Evolutionary conservation across 352 stramenopile species (phyloP).

Genomic region (Phytophthora citricola): DNA sequence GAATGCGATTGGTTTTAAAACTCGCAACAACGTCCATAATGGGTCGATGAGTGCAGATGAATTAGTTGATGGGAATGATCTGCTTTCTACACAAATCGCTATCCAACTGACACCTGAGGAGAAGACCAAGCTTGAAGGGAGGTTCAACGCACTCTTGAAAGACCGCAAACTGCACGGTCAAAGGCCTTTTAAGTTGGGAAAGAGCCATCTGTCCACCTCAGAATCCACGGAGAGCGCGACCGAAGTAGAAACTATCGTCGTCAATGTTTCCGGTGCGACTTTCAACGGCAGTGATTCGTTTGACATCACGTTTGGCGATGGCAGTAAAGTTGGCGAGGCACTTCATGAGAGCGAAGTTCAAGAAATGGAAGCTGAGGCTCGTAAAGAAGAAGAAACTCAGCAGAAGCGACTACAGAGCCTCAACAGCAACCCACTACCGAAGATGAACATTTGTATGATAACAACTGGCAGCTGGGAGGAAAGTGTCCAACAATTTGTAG

Average conservation of each 20-base stretch:
- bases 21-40: constrained; percentile 51
- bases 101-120: constrained; percentile 52
- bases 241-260: constrained; percentile 13
- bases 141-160: constrained; percentile 50
- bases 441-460: constrained; percentile 80
- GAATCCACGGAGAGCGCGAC: constrained; percentile 8
- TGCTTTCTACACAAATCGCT: constrained; percentile 41
- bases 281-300: constrained; percentile 44
- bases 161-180: constrained; percentile 36
- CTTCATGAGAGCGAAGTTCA: constrained; percentile 35
- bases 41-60: constrained; percentile 62
- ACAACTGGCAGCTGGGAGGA: constrained; percentile 74
- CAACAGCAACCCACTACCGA: constrained; percentile 37
- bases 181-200: constrained; percentile 28
- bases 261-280: constrained; percentile 32
- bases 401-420: constrained; percentile 32
- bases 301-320: constrained; percentile 40
- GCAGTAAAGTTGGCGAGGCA: constrained; percentile 31
- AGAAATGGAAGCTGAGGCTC: constrained; percentile 30
- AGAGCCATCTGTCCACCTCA: constrained; percentile 3
- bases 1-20: constrained; percentile 47
- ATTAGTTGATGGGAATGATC: constrained; percentile 36
- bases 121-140: constrained; percentile 41
- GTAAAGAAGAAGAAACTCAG: constrained; percentile 31
- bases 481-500: constrained; percentile 75